Evolutionary conservation across 495 filamentous ascomycete genomes (phyloP).

Genomic region (Amniculicola lignicola): DNA sequence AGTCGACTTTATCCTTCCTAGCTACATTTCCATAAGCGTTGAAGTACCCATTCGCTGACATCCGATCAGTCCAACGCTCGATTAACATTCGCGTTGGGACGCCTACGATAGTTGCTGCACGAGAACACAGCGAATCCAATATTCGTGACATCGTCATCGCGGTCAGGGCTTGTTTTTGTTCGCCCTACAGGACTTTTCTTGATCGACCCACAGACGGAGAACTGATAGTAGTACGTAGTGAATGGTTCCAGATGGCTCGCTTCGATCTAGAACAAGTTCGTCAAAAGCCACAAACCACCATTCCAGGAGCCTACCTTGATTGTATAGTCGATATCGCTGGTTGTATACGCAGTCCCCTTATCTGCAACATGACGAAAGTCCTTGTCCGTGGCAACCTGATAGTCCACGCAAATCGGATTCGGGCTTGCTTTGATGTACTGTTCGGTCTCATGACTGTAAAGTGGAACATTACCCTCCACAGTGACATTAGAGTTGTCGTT

Average conservation of each 20-base stretch:
- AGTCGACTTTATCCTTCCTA: conserved; percentile 66
- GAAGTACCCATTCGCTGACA: conserved; percentile 53
- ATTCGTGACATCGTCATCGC: conserved; percentile 37
- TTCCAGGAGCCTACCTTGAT: conserved; percentile 48
- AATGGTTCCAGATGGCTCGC: conserved; percentile 58
- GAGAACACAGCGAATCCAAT: conserved; percentile 44
- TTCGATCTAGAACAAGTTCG: conserved; percentile 47
- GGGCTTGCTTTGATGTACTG: conserved; percentile 50
- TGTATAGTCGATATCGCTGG: conserved; percentile 67
- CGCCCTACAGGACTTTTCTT: conserved; percentile 40
- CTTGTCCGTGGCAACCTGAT: conserved; percentile 47
- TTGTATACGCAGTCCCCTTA: conserved; percentile 57
- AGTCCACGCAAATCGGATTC: conserved; percentile 59
- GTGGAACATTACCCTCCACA: conserved; percentile 51
- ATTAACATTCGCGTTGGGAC: too few species aligned
- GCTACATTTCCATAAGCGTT: conserved; percentile 64
- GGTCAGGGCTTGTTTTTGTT: conserved; percentile 42
- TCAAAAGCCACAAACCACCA: not conserved
- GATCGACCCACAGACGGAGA: conserved; percentile 41
- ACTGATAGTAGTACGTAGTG: conserved; percentile 54
- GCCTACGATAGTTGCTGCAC: conserved; percentile 40
- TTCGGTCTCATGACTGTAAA: conserved; percentile 57
- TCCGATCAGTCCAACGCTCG: not conserved
- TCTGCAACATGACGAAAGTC: conserved; percentile 39
- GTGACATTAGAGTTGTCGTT: conserved; percentile 57